Percentiles rank a stretch among this genome's conserved stretches.
Conservation (phyloP, 768 basidiomycete species). For the Pisolithus sp. region DNA sequence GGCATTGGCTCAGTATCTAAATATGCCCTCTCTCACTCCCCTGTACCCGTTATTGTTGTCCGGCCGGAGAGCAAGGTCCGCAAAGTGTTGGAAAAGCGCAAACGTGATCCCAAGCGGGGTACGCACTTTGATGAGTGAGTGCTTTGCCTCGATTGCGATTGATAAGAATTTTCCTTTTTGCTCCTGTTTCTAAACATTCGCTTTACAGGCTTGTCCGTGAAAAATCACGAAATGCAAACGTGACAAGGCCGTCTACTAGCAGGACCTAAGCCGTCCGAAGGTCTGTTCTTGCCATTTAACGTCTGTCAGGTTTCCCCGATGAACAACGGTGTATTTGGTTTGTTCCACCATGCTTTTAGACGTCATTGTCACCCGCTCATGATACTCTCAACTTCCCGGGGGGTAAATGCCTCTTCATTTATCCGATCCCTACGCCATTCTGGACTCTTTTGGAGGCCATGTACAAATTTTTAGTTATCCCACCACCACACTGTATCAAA, state of each 20-base stretch:
- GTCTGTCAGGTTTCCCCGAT: neutral
- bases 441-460: neutral
- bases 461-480: neutral
- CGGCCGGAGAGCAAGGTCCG: conserved; percentile 82
- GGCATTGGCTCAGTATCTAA: conserved; percentile 61
- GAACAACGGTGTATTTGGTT: no score
- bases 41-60: conserved; percentile 95
- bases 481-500: neutral
- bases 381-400: neutral
- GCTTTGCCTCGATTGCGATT: neutral
- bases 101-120: conserved; percentile 84
- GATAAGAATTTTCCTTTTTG: neutral
- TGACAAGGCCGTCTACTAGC: neutral
- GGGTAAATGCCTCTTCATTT: neutral
- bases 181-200: neutral
- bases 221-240: neutral
- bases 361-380: no score
- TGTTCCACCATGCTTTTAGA: no score
- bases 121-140: conserved; percentile 69
- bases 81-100: conserved; percentile 78
- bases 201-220: neutral
- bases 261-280: neutral
- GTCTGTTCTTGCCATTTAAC: neutral
- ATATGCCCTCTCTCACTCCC: conserved; percentile 85
- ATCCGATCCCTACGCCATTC: neutral